Evolutionary conservation across 495 filamentous ascomycete genomes (phyloP).

Genomic region (Clavariopsis aquatica): DNA sequence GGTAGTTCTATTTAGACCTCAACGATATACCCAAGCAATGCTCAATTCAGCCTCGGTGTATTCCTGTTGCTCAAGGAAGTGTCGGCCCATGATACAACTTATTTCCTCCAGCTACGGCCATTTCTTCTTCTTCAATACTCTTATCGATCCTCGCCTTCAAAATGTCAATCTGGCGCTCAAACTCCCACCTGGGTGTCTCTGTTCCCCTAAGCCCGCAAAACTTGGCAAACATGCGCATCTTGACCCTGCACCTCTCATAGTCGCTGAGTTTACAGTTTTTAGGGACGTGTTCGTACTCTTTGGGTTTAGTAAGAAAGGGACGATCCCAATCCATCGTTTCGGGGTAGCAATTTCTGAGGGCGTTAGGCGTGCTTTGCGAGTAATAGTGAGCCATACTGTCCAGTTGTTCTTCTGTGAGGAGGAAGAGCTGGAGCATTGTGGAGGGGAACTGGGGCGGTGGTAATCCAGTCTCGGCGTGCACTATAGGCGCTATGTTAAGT

Average conservation of each 20-base stretch:
- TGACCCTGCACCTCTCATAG: conserved; percentile 39
- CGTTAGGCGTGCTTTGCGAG: conserved; percentile 65
- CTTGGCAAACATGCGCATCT: conserved; percentile 48
- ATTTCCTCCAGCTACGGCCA: neutral
- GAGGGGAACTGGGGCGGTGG: conserved; percentile 67
- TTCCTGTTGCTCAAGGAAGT: neutral
- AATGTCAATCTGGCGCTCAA: conserved; percentile 39
- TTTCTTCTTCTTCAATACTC: conserved; percentile 24
- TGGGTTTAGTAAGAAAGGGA: conserved; percentile 8
- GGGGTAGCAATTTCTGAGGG: conserved; percentile 64
- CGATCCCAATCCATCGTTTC: conserved; percentile 50
- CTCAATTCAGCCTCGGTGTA: neutral
- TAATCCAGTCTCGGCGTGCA: conserved; percentile 58
- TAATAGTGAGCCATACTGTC: conserved; percentile 74
- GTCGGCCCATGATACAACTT: conserved; percentile 21
- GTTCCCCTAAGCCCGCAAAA: conserved; percentile 48
- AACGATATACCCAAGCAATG: neutral
- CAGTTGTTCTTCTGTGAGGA: conserved; percentile 69
- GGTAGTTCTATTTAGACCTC: neutral
- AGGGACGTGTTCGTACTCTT: neutral
- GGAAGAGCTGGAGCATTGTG: conserved; percentile 69
- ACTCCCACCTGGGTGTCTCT: conserved; percentile 47
- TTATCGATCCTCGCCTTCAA: conserved; percentile 23
- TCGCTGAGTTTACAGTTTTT: conserved; percentile 28
- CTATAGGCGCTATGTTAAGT: conserved; percentile 58